These are phyloP conservation scores for Tillandsia leiboldiana DNA, from an alignment of 176 grass and related monocot genomes.

Conservation along the genomic window DNA sequence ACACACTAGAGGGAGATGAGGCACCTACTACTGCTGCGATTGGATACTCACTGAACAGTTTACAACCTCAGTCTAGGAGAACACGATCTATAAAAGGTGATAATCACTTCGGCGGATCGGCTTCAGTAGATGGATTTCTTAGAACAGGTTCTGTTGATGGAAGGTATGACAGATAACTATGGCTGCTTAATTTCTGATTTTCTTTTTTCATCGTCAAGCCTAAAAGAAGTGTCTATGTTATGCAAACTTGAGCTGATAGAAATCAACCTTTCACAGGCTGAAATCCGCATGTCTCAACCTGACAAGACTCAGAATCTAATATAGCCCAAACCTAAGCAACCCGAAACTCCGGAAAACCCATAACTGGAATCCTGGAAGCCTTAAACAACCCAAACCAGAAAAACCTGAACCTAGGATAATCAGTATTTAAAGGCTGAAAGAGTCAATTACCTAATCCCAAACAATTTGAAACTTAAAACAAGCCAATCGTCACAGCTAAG, in stretches of 20 bases:
- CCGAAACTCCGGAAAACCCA: too few species aligned
- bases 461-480: too few species aligned
- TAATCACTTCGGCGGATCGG: conserved; percentile 32
- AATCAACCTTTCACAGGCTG: too few species aligned
- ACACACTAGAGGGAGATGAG: conserved; percentile 53
- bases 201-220: not conserved
- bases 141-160: conserved; percentile 61
- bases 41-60: conserved; percentile 41
- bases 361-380: not conserved
- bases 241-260: too few species aligned
- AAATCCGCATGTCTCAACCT: too few species aligned
- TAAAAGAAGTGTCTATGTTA: not conserved
- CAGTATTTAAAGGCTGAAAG: too few species aligned
- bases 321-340: too few species aligned
- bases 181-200: not conserved
- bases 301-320: too few species aligned
- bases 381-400: too few species aligned
- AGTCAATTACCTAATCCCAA: too few species aligned
- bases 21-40: conserved; percentile 34
- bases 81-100: conserved; percentile 65
- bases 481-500: too few species aligned
- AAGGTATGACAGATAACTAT: conserved; percentile 34
- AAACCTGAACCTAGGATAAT: too few species aligned
- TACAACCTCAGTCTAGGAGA: conserved; percentile 70
- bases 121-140: conserved; percentile 42